These are phyloP conservation scores for Purpureocillium takamizusanense DNA, from an alignment of 2,329 filamentous ascomycete species.

Conservation along the genomic window DNA sequence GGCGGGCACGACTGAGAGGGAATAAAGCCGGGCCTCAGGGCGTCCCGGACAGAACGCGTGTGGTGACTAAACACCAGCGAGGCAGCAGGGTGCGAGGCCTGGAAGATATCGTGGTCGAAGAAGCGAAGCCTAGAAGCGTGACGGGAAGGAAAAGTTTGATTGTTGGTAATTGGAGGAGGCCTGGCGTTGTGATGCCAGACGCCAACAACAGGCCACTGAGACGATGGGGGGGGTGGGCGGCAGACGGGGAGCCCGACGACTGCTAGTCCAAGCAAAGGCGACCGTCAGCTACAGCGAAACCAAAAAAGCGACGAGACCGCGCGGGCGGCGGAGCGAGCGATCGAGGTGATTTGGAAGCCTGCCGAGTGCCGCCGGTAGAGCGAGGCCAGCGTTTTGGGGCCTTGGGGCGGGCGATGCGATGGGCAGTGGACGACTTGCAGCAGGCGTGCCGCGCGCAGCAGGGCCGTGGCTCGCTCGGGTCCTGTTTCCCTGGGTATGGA, in stretches of 20 bases:
- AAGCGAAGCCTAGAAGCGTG: no score
- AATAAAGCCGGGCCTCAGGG: neutral
- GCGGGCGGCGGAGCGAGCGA: constrained; percentile 9
- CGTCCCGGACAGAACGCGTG: no score
- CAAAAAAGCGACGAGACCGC: constrained; percentile 2
- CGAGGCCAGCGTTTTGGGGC: neutral
- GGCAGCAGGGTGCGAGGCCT: no score
- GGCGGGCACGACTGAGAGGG: constrained; percentile 9
- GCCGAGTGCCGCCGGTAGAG: constrained; percentile 9
- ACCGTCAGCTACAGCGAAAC: neutral
- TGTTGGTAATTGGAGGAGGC: no score
- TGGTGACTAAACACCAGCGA: no score
- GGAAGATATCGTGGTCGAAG: no score
- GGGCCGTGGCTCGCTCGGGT: no score
- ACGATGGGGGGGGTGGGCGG: neutral
- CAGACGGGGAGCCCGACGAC: no score
- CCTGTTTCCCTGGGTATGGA: no score
- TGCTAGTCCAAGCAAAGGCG: neutral
- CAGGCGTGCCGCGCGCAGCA: constrained; percentile 1
- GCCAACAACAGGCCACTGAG: constrained; percentile 1
- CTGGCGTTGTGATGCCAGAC: constrained; percentile 5
- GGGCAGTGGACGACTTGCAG: neutral
- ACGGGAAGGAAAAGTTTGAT: no score
- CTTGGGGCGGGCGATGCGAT: no score
- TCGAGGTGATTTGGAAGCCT: constrained; percentile 10